Evolutionary conservation across 2,329 filamentous ascomycete species (phyloP), one percentile per base, ranked within the genome.

Genomic region (Fusarium sp.): DNA sequence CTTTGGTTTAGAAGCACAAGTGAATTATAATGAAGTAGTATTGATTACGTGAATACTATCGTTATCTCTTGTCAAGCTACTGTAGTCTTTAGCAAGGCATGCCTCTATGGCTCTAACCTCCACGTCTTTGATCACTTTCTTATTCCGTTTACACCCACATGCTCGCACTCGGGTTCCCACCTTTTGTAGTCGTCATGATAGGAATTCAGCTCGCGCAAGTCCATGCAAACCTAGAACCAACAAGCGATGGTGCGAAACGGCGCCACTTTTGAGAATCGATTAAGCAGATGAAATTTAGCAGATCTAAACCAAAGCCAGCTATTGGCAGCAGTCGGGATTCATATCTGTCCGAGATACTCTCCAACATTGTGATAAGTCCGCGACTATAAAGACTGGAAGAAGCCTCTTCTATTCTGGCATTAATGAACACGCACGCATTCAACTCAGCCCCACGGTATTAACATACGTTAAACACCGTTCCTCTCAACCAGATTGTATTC

Each of bases 371-470:
- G 41, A 44, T 42, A 70, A 69, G 52, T 70, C 61, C 66, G 66
- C 57, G 53, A 28, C 42, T 52, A 69, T 55, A 63, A 70, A 69
- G 59, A 26, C 29, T 24, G 24, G 28, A 21, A 28, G 15, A 56
- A 49, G 16, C 37, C 35, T 67, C 52, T 33, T 9, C 13, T 52
- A 18, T 29, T 29, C 2, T 50, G 15, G 8, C 38, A 12, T 29
- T 23, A 29, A 16, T 9, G 24, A 26, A 23, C 23, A 33, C 46
- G 35, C 23, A 15, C 13, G 18, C 11, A 48, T 16, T 23, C 49
- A 29, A 43, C 52, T 64, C 67, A 68, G 67, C 57, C 63, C 38
- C 55, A 35, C 48, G 52, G 54, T 23, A 20, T 42, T 60, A 67
- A 39, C 18, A 42, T 13, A 56, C 20, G 33, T 39, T 37, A 68